These are phyloP conservation scores for Kodamaea kakaduensis DNA, from an alignment of 805 yeast genomes.

Conservation along the genomic window DNA sequence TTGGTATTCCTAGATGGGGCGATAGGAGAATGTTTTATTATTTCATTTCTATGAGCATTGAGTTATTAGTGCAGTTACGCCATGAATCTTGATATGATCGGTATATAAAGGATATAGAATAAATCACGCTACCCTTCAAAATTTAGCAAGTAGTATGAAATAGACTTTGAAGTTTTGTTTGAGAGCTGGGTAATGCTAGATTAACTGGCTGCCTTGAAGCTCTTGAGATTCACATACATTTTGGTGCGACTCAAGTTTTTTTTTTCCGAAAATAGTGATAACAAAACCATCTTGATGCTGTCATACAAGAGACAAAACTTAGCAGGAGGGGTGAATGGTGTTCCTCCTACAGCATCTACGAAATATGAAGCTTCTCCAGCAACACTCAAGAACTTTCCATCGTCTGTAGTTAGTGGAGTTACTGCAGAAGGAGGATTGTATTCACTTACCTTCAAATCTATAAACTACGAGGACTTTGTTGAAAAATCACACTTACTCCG, in stretches of 20 bases:
- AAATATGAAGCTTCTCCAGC: slow-evolving; percentile 18
- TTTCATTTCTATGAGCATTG: slow-evolving; percentile 5
- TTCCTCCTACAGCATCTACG: slow-evolving; percentile 10
- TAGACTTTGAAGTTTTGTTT: too few species aligned
- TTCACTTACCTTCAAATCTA: slow-evolving; percentile 39
- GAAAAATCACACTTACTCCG: slow-evolving; percentile 35
- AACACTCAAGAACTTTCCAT: slow-evolving; percentile 24
- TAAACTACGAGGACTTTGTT: slow-evolving; percentile 32
- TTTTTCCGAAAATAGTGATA: neutral
- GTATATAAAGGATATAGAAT: slow-evolving; percentile 1
- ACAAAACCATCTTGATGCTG: slow-evolving; percentile 4
- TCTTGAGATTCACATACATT: too few species aligned
- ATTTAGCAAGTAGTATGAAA: neutral
- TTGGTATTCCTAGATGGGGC: neutral
- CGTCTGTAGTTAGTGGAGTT: slow-evolving; percentile 37
- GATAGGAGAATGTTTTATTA: neutral
- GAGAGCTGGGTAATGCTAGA: too few species aligned
- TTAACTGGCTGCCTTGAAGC: too few species aligned
- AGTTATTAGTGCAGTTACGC: slow-evolving; percentile 3
- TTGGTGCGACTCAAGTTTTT: too few species aligned
- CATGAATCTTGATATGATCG: slow-evolving; percentile 2
- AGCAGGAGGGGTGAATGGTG: slow-evolving; percentile 4
- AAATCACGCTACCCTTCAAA: slow-evolving; percentile 1
- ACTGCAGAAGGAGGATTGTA: slow-evolving; percentile 40
- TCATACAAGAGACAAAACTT: slow-evolving; percentile 10